Percentiles rank a stretch among this genome's conserved stretches.
Evolutionary conservation across 768 basidiomycete genomes (phyloP).

Genomic region (Naematelia encephala): DNA sequence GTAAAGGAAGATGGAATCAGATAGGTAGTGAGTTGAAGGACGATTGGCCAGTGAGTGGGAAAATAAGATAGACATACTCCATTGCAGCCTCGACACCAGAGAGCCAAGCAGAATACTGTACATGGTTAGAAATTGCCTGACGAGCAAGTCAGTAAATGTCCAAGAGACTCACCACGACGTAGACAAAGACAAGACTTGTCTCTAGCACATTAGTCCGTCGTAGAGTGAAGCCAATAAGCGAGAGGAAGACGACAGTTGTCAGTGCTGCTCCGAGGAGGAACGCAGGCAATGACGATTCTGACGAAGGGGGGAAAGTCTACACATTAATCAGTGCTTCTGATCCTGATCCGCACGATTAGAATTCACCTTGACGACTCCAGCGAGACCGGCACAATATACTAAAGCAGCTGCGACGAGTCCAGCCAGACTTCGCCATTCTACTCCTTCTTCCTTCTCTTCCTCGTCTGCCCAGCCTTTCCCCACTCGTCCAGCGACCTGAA

Average conservation of each 20-base stretch:
- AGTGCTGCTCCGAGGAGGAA: conserved; percentile 83
- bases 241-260: conserved; percentile 84
- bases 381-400: conserved; percentile 42
- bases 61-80: conserved; percentile 35
- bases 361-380: conserved; percentile 40
- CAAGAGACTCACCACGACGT: conserved; percentile 59
- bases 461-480: conserved; percentile 51
- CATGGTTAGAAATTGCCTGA: not conserved
- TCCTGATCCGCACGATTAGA: not conserved
- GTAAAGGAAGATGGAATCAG: too few relatives aligned
- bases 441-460: conserved; percentile 44
- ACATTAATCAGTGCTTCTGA: not conserved
- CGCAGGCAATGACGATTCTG: conserved; percentile 78
- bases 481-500: conserved; percentile 45
- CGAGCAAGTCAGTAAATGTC: conserved; percentile 51
- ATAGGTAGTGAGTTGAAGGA: not conserved
- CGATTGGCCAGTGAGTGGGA: not conserved
- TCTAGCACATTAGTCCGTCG: conserved; percentile 90
- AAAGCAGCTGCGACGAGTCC: conserved; percentile 40
- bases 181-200: conserved; percentile 78
- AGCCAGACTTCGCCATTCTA: conserved; percentile 49
- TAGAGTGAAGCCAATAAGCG: conserved; percentile 82
- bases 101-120: conserved; percentile 50
- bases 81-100: conserved; percentile 44
- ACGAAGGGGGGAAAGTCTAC: conserved; percentile 66